Evolutionary conservation across 2,329 filamentous ascomycete genomes (phyloP), one percentile per base, ranked within the genome.

Genomic region (Colletotrichum horii): DNA sequence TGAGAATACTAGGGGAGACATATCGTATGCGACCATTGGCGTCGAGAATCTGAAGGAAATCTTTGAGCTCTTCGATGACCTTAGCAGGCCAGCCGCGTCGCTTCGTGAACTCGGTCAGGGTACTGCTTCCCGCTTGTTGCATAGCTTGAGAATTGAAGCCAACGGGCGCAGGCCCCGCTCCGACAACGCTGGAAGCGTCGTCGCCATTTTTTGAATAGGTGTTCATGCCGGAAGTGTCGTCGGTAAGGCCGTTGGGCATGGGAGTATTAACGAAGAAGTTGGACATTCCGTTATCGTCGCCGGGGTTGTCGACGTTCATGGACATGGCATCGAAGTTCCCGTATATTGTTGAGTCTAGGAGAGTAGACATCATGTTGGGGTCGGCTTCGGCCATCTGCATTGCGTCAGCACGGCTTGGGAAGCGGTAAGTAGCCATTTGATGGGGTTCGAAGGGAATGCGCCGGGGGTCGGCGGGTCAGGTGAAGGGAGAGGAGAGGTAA

Each of bases 11-110:
- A 1, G 95, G 94, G 43, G 96, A 98, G n/a, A 94, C 92, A 82
- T 97, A 98, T 75, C 94, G 91, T 79, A 98, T 93, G 78, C 94
- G 92, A 48, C 96, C 95, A 80, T 97, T 93, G 28, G 95, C 91
- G 62, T 95, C 96, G 67, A 98, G 90, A 75, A 98, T 96, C 82
- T 98, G 93, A 71, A 98, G 86, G 79, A 98, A 92, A 84, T 98
- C 96, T 82, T 94, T 94, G 79, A 98, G 88, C 87, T 98, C 96
- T 83, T 97, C 95, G 28, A 98, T 91, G 15, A 98, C 93, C 78
- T 95, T 94, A 82, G 96, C 94, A 19, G 95, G 94, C 96, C 96
- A 98, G 82, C 97, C 91, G 75, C 89, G 86, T 79, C 90, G 85
- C 83, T 91, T 91, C 60, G 90, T 91, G 76, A 91, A 91, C 81